These are phyloP conservation scores for Tolypocladium endophyticum DNA, from an alignment of 2,329 filamentous ascomycete genomes.

Conservation along the genomic window DNA sequence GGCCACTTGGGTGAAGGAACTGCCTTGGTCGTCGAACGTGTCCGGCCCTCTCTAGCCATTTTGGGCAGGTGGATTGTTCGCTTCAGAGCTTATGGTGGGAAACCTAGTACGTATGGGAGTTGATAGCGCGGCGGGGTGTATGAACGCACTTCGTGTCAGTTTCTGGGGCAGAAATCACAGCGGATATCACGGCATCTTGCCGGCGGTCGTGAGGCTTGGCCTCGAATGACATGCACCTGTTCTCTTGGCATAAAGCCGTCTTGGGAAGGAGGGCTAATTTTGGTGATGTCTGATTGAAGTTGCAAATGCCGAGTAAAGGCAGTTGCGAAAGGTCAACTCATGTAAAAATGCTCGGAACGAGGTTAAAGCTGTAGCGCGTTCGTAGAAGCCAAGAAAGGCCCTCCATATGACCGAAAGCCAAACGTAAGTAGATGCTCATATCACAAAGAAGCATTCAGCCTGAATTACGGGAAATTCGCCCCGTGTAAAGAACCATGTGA, in stretches of 20 bases:
- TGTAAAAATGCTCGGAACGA: too few relatives aligned
- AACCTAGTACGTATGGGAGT: background rate
- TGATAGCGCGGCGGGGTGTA: background rate
- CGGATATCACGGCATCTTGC: background rate
- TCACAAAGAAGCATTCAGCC: background rate
- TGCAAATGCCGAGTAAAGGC: background rate
- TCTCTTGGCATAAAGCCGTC: too few relatives aligned
- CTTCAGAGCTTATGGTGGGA: background rate
- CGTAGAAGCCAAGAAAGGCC: background rate
- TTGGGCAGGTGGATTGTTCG: background rate
- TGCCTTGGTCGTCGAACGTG: background rate
- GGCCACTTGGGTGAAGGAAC: background rate
- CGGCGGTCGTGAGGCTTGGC: background rate
- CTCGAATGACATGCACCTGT: background rate
- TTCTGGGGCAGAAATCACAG: background rate
- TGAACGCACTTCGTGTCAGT: background rate
- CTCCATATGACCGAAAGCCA: background rate
- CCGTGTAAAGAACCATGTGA: background rate
- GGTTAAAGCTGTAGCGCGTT: background rate
- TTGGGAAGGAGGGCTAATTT: background rate
- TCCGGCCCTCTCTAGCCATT: background rate
- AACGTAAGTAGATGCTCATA: too few relatives aligned
- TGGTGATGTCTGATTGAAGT: background rate
- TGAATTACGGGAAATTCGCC: background rate
- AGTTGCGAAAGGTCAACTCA: background rate